A percentile compares a stretch with the other conserved stretches of the same genome.
These are phyloP conservation scores for Leucoagaricus sp. DNA, from an alignment of 1,284 basidiomycete genomes.

Conservation along the genomic window DNA sequence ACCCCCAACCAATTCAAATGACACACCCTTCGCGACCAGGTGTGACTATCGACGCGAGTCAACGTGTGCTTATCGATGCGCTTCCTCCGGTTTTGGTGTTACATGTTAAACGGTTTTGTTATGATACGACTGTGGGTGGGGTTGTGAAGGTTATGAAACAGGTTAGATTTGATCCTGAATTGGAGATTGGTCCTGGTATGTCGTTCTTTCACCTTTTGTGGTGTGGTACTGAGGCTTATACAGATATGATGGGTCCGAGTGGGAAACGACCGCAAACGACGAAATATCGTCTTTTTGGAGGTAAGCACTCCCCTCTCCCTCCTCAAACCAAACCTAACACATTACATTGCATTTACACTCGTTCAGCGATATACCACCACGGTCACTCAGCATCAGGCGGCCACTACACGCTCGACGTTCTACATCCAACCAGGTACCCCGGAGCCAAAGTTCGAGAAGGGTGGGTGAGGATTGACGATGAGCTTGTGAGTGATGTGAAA, in stretches of 20 bases:
- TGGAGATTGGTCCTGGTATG: constrained; percentile 75
- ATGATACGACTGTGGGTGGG: constrained; percentile 77
- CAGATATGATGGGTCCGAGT: constrained; percentile 67
- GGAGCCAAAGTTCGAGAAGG: constrained; percentile 47
- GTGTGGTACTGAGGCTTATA: constrained; percentile 1
- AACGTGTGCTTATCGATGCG: constrained; percentile 85
- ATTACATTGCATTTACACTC: not conserved
- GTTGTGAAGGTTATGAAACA: constrained; percentile 88
- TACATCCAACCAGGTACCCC: constrained; percentile 73
- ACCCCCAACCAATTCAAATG: constrained; percentile 83
- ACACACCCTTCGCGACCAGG: constrained; percentile 60
- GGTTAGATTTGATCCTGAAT: constrained; percentile 75
- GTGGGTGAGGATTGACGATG: constrained; percentile 96
- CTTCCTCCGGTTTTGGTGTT: constrained; percentile 88
- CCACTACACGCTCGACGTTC: constrained; percentile 93
- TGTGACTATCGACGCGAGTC: constrained; percentile 77
- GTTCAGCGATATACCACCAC: constrained; percentile 89
- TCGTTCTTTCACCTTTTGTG: constrained; percentile 13
- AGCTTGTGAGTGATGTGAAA: constrained; percentile 79
- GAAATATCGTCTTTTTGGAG: constrained; percentile 87
- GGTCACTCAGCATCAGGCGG: constrained; percentile 90
- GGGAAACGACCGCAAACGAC: constrained; percentile 49
- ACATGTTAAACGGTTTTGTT: constrained; percentile 93
- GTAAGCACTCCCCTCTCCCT: constrained; percentile 37
- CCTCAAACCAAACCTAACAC: no score